Evolutionary conservation across 1,284 basidiomycete genomes (phyloP), one percentile per base, ranked within the genome.

Genomic region (Irpex sp.): DNA sequence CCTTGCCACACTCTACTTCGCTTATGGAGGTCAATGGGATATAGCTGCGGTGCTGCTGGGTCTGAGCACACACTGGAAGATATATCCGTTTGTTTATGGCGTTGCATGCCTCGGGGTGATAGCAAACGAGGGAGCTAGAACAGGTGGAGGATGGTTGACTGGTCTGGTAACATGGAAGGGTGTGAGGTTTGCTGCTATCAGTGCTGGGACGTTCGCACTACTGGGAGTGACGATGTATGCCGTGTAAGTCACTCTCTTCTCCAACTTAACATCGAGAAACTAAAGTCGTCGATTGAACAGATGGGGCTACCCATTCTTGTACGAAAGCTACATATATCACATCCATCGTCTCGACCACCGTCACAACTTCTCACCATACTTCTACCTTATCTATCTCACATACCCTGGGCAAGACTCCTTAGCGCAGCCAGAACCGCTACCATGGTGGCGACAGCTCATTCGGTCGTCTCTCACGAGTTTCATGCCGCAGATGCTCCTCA

Each of bases 341-440:
- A 77, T 96, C 3, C 84, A 89, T 65, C 86, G 97, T 39, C 85
- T 93, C 26, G 97, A 99, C 76, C 95, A 98, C 72, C 88, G 96
- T 60, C 97, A 99, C 78, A 99, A 99, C 76, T 99, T 99, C 76
- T 95, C 94, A 13, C 93, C 95, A 0, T 98, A 98, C 79, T 99
- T 97, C 76, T 95, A 98, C 74, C 86, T 92, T 51, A 95, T 92
- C 43, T 98, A 99, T 74, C 86, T 98, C 56, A 85, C 83, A 0
- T 89, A 89, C 67, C 85, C 88, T 1, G 67, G 66, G 8, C 61
- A 72, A 66, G 58, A 75, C 57, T 55, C 33, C 2, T 7, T 33
- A 55, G 17, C 70, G 46, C 21, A 74, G 74, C 3, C 69, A 73
- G 69, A 61, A 71, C 58, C 80, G 31, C 64, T 85, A 2, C 77